Base-by-base conservation (phyloP, 106 monocot species). In the Xerophyta viscosa region DNA sequence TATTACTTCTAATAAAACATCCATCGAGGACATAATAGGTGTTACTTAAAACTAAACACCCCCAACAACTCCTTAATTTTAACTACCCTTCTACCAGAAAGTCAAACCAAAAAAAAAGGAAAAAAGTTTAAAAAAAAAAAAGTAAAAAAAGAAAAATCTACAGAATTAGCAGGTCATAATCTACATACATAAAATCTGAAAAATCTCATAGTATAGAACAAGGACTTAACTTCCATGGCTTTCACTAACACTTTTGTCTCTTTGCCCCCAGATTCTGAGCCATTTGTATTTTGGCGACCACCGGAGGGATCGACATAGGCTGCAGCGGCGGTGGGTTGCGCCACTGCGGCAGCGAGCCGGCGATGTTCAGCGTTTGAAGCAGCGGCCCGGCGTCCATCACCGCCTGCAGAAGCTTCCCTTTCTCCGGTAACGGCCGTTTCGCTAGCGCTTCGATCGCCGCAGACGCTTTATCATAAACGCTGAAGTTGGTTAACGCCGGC, bases 321-420 rank as follows among this genome's bases (percentile, higher is more conserved):
- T 30, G 59, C 43, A 60, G 5, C 10, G 60, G 60, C 22, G 65
- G 72, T 14, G 72, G 72, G 51, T 72, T 72, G 37, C 65, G 50
- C 72, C 72, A 66, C 33, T 45, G 43, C 20, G 72, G 72, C 6
- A 72, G 46, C 23, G 58, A 49, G 13, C 73, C 73, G 41, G 73
- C 61, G 27, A 73, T 39, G 3, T 66, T 30, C 8, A 73, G 54
- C 13, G 66, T 66, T 33, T 73, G 23, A 10, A 73, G 73, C 18
- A 66, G 66, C 12, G 73, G 73, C 3, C 73, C 73, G 0, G 66
- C 73, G 3, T 66, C 73, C 48, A 66, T 56, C 27, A 73, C 73
- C 8, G 66, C 61, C 27, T 73, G 60, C 66, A 66, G 36, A 9
- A 73, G 43, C 48, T 31, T 62, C 19, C 73, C 73, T 23, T 56